Conservation (phyloP, 768 basidiomycete species). For the Pleurotus platypus region DNA sequence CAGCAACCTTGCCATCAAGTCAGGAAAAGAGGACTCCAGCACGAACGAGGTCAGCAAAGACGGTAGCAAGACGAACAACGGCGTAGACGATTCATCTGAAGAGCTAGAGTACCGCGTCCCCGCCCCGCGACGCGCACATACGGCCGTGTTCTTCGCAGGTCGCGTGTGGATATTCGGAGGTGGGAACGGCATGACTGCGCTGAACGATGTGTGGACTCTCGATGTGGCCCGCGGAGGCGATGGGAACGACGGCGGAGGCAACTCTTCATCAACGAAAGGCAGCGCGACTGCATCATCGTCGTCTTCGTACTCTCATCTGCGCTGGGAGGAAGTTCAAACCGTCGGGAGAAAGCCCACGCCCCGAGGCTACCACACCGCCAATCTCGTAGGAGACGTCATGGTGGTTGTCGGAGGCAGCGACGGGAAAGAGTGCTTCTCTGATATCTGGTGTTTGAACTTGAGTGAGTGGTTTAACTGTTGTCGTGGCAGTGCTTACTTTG, state of each 20-base stretch:
- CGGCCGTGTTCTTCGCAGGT: conserved; percentile 67
- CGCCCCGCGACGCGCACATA: conserved; percentile 82
- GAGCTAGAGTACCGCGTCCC: conserved; percentile 28
- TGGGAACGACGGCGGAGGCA: conserved; percentile 9
- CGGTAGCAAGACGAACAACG: conserved; percentile 13
- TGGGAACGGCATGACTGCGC: conserved; percentile 87
- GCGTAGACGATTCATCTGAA: conserved; percentile 5
- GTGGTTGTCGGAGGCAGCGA: conserved; percentile 90
- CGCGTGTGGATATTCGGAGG: conserved; percentile 89
- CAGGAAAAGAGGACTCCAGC: neutral
- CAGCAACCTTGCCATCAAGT: no score
- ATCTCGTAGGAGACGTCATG: conserved; percentile 82
- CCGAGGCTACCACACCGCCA: conserved; percentile 90
- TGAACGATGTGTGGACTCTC: conserved; percentile 88
- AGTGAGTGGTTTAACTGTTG: conserved; percentile 44
- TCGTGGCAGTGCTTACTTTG: neutral
- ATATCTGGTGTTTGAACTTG: conserved; percentile 84
- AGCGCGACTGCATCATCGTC: neutral
- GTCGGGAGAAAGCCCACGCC: conserved; percentile 53
- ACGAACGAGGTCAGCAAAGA: conserved; percentile 11
- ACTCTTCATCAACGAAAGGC: neutral
- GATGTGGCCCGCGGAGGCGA: conserved; percentile 44
- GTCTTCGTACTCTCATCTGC: conserved; percentile 28
- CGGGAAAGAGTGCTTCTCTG: conserved; percentile 82
- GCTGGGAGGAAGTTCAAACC: conserved; percentile 61